Conservation (phyloP, 2,329 filamentous ascomycete species). For the Fusarium coffeatum region DNA sequence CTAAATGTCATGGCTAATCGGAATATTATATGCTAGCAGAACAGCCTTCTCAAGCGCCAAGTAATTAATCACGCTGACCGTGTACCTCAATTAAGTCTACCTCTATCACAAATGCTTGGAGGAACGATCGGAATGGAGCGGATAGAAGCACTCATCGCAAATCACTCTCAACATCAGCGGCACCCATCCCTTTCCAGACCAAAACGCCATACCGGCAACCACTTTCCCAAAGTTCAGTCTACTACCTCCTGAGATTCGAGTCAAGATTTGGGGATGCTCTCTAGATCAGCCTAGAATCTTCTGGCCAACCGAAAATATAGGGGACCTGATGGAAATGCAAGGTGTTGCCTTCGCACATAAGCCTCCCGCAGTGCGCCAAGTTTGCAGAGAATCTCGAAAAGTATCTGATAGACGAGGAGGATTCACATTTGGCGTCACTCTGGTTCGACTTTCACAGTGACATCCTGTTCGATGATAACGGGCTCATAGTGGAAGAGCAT, state of each 20-base stretch:
- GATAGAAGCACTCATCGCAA: not conserved
- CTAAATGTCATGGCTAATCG: no score
- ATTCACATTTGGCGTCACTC: not conserved
- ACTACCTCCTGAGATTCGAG: conserved; percentile 1
- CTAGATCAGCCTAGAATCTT: not conserved
- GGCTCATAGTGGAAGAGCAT: fast-evolving
- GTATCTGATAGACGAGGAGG: not conserved
- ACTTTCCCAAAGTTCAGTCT: not conserved
- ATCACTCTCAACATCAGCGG: not conserved
- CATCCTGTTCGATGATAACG: not conserved
- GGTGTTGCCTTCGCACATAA: not conserved
- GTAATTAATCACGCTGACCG: no score
- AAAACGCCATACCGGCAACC: not conserved
- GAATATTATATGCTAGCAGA: no score
- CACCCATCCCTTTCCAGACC: not conserved
- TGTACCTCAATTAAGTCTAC: no score
- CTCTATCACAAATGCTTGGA: no score
- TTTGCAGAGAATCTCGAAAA: conserved; percentile 2
- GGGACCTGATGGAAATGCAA: not conserved
- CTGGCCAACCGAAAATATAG: not conserved
- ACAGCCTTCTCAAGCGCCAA: no score
- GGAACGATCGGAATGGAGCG: no score
- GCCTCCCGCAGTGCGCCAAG: not conserved
- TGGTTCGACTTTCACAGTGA: conserved; percentile 10
- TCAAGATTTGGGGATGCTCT: not conserved